phyloP scores from a whole-genome alignment of 345 rosid species.

The Brassica nigra region DNA sequence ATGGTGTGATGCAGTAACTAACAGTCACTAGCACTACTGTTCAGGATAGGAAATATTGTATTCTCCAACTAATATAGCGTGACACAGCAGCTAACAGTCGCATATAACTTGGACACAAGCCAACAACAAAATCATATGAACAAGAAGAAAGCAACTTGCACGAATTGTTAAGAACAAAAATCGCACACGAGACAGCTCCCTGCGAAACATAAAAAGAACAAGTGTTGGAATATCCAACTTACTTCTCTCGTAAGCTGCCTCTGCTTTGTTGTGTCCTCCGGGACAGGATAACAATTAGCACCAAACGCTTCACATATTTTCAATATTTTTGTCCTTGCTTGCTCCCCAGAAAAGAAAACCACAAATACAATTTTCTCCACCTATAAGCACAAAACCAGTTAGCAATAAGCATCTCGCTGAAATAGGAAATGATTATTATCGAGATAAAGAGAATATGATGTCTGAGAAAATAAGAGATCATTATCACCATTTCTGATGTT shows the following conservation, averaged over 20 bases:
- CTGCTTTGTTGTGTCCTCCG: constrained; percentile 85
- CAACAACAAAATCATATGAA: constrained; percentile 1
- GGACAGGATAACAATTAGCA: constrained; percentile 93
- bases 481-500: constrained; percentile 73
- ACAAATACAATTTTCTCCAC: constrained; percentile 86
- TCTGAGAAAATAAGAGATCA: constrained; percentile 27
- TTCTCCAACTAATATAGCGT: constrained; percentile 6
- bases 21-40: constrained; percentile 20
- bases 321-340: constrained; percentile 79
- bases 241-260: constrained; percentile 92
- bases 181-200: neutral
- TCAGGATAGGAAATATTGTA: neutral
- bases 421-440: constrained; percentile 11
- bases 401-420: constrained; percentile 16
- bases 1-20: constrained; percentile 2
- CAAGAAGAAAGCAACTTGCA: constrained; percentile 19
- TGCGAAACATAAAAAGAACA: neutral
- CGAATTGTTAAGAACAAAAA: neutral
- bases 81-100: constrained; percentile 8
- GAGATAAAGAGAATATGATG: constrained; percentile 3
- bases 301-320: constrained; percentile 98
- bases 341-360: constrained; percentile 97
- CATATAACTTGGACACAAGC: constrained; percentile 6
- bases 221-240: constrained; percentile 40
- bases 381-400: constrained; percentile 46